phyloP scores from a whole-genome alignment of 1,284 basidiomycete species.

The Leccinum cinnamomeum region DNA sequence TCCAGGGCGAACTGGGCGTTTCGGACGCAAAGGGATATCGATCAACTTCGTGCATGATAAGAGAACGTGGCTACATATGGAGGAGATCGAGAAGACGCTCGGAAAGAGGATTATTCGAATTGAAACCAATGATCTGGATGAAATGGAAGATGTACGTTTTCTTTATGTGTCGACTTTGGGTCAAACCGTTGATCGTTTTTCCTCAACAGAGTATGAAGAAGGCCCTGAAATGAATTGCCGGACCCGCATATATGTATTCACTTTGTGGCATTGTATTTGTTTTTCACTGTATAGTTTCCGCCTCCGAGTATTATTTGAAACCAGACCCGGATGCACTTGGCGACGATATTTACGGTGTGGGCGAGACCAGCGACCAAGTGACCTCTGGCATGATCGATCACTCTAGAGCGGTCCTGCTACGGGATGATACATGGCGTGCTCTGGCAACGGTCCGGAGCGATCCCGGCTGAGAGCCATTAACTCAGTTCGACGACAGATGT shows the following conservation, averaged over 20 bases:
- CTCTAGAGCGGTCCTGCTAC: neutral
- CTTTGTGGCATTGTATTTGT: neutral
- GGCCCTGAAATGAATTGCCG: constrained; percentile 56
- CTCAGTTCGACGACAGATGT: too few species aligned
- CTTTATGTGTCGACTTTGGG: neutral
- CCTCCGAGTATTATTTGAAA: neutral
- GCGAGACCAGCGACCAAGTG: neutral
- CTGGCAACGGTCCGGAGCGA: too few species aligned
- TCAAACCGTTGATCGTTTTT: constrained; percentile 4
- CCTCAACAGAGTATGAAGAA: constrained; percentile 68
- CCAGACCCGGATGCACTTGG: neutral
- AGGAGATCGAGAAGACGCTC: constrained; percentile 76
- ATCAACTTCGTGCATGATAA: constrained; percentile 94
- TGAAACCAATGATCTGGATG: constrained; percentile 82
- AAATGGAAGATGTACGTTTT: constrained; percentile 78
- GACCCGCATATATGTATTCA: neutral
- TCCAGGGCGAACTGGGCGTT: constrained; percentile 89
- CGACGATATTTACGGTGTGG: neutral
- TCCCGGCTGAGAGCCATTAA: neutral
- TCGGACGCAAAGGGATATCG: constrained; percentile 94
- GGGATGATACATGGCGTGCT: too few species aligned
- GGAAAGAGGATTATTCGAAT: constrained; percentile 79
- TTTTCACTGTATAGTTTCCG: neutral
- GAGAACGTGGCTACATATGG: constrained; percentile 82
- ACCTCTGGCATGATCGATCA: too few species aligned